Base-by-base conservation (phyloP, 225 moss, liverwort and hornwort species). In the Pseudisothecium myosuroides region DNA sequence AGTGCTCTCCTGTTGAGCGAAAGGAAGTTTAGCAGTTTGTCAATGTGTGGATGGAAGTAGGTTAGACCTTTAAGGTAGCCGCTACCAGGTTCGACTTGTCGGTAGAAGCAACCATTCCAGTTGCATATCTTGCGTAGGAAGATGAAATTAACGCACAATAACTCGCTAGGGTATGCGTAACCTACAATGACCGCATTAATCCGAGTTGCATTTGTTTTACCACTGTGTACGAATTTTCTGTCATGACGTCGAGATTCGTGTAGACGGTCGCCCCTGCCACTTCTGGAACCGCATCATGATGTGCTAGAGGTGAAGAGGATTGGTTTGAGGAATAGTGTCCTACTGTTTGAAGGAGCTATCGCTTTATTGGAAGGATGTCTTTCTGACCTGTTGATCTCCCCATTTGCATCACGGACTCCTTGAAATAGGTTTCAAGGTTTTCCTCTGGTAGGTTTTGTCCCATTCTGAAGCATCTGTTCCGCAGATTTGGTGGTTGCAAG, bases 401-500 rank as follows among this genome's bases (percentile, higher is more conserved):
- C 73, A 32, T 85, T 73, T 71, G 58, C 83, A 45, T 27, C 26
- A 20, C 65, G 50, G 45, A 43, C 50, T 88, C 43, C 12, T 64
- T 85, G 82, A 62, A 54, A 16, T 64, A 24, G 74, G 63, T 59
- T 65, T 32, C 2, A 2, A 18, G n/a, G 31, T 72, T 87, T 63
- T 50, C 29, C 23, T 73, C 58, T 31, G 50, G 52, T 66, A 28
- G 23, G 41, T 72, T 49, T 87, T 76, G 69, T 31, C 58, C 15
- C 43, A 59, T 80, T 59, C 78, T 94, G 27, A 91, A 71, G 45
- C 85, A 32, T 90, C 16, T 39, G 29, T 87, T 86, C 15, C 77
- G 90, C 94, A 98, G 98, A 99, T 96, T 91, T 99, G 91, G 99
- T 99, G 91, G 96, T 99, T 93, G 99, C 97, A 64, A 99, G 97